Percentiles rank a stretch among this genome's conserved stretches.
Conservation (phyloP, 2,329 filamentous ascomycete species). For the Ascochyta viciae-villosae region DNA sequence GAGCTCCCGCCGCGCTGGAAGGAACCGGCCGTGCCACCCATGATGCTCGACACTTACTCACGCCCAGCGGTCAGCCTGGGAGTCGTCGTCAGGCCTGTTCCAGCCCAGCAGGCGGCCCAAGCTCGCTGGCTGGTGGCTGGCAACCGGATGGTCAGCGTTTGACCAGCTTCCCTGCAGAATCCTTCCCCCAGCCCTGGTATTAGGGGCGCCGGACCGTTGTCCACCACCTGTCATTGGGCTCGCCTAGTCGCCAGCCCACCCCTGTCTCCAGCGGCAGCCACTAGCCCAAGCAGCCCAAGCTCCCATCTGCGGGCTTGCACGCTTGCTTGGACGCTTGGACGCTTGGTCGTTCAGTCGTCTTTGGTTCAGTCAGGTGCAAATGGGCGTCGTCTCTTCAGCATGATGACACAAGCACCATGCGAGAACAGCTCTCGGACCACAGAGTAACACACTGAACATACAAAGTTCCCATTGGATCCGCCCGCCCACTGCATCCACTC, state of each 20-base stretch:
- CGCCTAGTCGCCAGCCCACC: slow-evolving; percentile 23
- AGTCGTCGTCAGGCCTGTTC: slow-evolving; percentile 32
- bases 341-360: slow-evolving; percentile 43
- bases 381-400: slow-evolving; percentile 39
- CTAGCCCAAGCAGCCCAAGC: slow-evolving; percentile 36
- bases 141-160: slow-evolving; percentile 36
- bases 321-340: slow-evolving; percentile 24
- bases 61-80: slow-evolving; percentile 28
- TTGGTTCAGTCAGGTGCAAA: slow-evolving; percentile 41
- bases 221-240: slow-evolving; percentile 35
- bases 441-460: slow-evolving; percentile 39
- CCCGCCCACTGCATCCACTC: slow-evolving; percentile 28
- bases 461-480: slow-evolving; percentile 38
- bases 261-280: slow-evolving; percentile 34
- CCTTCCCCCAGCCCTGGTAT: slow-evolving; percentile 32
- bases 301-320: slow-evolving; percentile 42
- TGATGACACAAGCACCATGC: slow-evolving; percentile 45
- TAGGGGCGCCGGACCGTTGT: slow-evolving; percentile 32
- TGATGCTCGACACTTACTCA: slow-evolving; percentile 29
- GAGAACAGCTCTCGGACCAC: slow-evolving; percentile 35
- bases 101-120: slow-evolving; percentile 36
- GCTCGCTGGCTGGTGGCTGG: slow-evolving; percentile 35
- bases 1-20: slow-evolving; percentile 34
- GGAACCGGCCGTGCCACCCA: slow-evolving; percentile 33
- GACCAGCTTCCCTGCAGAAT: slow-evolving; percentile 38